A percentile compares a stretch with the other conserved stretches of the same genome.
These are phyloP conservation scores for Claviceps arundinis DNA, from an alignment of 2,329 filamentous ascomycete genomes.

Conservation along the genomic window DNA sequence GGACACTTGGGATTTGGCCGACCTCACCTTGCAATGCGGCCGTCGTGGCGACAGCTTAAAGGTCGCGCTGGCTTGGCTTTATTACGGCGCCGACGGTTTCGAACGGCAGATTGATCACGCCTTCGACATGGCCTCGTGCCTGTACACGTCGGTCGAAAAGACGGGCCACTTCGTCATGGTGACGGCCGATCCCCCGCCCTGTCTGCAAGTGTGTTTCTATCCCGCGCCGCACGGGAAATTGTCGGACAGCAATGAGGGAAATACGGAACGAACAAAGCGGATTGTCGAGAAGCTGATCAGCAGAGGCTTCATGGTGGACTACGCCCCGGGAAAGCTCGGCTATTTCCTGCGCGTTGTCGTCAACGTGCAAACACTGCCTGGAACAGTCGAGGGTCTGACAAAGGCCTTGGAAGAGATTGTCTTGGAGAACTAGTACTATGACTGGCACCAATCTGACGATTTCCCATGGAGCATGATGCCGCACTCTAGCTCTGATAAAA, in stretches of 20 bases:
- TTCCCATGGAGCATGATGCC: no score
- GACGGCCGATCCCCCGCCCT: conserved; percentile 65
- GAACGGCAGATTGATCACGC: conserved; percentile 55
- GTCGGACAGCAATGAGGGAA: conserved; percentile 25
- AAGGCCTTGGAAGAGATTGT: conserved; percentile 38
- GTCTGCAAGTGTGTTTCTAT: conserved; percentile 92
- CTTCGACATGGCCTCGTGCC: conserved; percentile 55
- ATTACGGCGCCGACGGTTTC: conserved; percentile 71
- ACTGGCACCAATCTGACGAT: no score
- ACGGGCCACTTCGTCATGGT: conserved; percentile 55
- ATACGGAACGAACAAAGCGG: conserved; percentile 34
- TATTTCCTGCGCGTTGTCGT: conserved; percentile 48
- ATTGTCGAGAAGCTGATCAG: conserved; percentile 35
- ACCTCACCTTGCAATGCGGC: conserved; percentile 87
- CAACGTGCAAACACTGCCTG: conserved; percentile 39
- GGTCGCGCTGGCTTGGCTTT: conserved; percentile 77
- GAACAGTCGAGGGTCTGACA: conserved; percentile 40
- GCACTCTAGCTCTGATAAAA: no score
- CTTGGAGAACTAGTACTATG: conserved; percentile 6
- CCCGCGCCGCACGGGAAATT: conserved; percentile 47
- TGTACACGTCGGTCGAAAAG: conserved; percentile 46
- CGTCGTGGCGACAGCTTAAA: conserved; percentile 77
- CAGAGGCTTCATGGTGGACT: conserved; percentile 48
- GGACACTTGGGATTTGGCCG: conserved; percentile 78
- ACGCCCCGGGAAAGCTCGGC: conserved; percentile 41